These are phyloP conservation scores for Xylariaceae sp. DNA, from an alignment of 2,329 filamentous ascomycete species.

Conservation along the genomic window DNA sequence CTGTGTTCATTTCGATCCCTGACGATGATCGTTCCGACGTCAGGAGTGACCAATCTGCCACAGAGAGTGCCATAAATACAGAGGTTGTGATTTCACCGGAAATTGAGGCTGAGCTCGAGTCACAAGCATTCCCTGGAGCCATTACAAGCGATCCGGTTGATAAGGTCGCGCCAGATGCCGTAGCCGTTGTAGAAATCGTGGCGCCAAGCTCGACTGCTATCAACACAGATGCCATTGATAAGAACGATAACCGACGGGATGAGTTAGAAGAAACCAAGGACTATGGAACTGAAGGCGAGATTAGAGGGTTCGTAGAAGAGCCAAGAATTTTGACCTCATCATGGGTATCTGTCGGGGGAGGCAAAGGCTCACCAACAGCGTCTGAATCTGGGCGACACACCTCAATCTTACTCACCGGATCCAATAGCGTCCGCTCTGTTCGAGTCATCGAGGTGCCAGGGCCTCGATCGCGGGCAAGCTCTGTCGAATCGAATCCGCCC, in stretches of 20 bases:
- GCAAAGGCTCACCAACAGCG: slow-evolving; percentile 44
- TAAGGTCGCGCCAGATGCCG: slow-evolving; percentile 11
- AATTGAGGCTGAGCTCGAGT: slow-evolving; percentile 6
- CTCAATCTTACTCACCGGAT: slow-evolving; percentile 37
- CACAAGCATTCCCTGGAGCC: background rate
- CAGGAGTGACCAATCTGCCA: background rate
- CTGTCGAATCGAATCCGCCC: slow-evolving; percentile 39
- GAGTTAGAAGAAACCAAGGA: slow-evolving; percentile 29
- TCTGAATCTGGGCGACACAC: slow-evolving; percentile 42
- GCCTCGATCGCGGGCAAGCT: slow-evolving; percentile 47
- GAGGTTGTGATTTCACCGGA: slow-evolving; percentile 1
- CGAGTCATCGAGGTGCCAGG: slow-evolving; percentile 53
- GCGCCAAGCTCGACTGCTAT: slow-evolving; percentile 10
- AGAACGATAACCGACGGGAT: slow-evolving; percentile 28
- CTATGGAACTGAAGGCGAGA: slow-evolving; percentile 31
- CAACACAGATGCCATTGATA: slow-evolving; percentile 8
- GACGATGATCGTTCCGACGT: background rate
- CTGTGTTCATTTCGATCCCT: slow-evolving; percentile 13
- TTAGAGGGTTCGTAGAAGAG: slow-evolving; percentile 53
- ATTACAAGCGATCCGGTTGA: slow-evolving; percentile 10
- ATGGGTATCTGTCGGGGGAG: slow-evolving; percentile 49
- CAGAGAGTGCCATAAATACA: background rate
- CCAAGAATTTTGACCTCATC: slow-evolving; percentile 53
- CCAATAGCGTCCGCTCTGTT: slow-evolving; percentile 49
- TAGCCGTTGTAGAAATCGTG: slow-evolving; percentile 14